Percentiles rank a stretch among this genome's conserved stretches.
These are phyloP conservation scores for Ganoderma resinaceum DNA, from an alignment of 1,284 basidiomycete genomes.

Conservation along the genomic window DNA sequence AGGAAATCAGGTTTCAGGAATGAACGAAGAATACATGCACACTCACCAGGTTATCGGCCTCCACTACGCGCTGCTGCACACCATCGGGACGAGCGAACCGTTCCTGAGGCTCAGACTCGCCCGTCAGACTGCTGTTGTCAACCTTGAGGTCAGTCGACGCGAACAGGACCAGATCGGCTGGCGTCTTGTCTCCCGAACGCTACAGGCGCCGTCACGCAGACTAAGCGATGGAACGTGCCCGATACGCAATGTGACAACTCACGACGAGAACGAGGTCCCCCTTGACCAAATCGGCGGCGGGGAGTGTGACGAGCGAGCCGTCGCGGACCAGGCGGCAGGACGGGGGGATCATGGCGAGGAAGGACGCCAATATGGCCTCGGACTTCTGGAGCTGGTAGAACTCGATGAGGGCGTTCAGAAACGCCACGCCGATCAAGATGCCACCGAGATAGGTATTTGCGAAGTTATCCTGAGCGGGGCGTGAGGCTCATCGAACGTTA, in stretches of 20 bases:
- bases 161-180: constrained; percentile 69
- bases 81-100: constrained; percentile 56
- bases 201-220: constrained; percentile 31
- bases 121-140: constrained; percentile 74
- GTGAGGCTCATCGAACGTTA: neutral
- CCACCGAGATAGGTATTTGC: constrained; percentile 73
- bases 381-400: constrained; percentile 77
- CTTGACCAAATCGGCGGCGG: constrained; percentile 70
- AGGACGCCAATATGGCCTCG: constrained; percentile 73
- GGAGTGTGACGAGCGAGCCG: constrained; percentile 59
- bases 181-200: constrained; percentile 74
- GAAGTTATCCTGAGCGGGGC: constrained; percentile 57
- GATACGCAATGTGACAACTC: constrained; percentile 30
- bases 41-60: constrained; percentile 68
- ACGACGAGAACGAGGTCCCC: constrained; percentile 74
- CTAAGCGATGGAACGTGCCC: neutral
- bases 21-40: constrained; percentile 9
- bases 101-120: constrained; percentile 75
- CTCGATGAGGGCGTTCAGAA: constrained; percentile 74
- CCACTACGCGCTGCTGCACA: constrained; percentile 55
- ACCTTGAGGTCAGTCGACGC: constrained; percentile 68
- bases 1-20: neutral
- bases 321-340: constrained; percentile 71
- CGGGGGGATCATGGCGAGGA: constrained; percentile 76
- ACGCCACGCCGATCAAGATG: constrained; percentile 72